phyloP scores from a whole-genome alignment of 306 rosid genomes.

The Mimosa pudica region DNA sequence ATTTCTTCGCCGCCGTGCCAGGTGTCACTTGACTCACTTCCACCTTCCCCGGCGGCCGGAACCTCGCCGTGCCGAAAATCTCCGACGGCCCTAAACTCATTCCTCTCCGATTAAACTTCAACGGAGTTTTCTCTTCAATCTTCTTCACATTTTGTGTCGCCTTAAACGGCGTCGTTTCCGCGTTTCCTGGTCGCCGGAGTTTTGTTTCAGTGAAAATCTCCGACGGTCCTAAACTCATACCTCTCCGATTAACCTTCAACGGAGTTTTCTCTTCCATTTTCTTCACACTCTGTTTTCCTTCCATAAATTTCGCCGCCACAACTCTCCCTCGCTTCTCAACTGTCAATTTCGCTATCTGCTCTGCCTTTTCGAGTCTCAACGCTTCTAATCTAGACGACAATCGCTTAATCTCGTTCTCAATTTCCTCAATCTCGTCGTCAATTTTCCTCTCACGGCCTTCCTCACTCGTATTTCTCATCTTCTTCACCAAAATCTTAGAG shows the following conservation, averaged over 20 bases:
- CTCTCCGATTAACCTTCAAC: conserved; percentile 55
- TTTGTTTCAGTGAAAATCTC: conserved; percentile 58
- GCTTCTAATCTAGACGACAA: conserved; percentile 49
- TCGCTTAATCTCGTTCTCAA: conserved; percentile 55
- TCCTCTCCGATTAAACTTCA: conserved; percentile 58
- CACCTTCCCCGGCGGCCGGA: conserved; percentile 47
- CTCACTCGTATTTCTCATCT: conserved; percentile 1
- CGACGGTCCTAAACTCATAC: conserved; percentile 77
- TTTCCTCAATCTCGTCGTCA: conserved; percentile 58
- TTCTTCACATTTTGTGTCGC: conserved; percentile 38
- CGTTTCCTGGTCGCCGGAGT: conserved; percentile 46
- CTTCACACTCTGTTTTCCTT: conserved; percentile 46
- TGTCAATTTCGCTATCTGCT: conserved; percentile 39
- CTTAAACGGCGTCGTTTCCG: conserved; percentile 57
- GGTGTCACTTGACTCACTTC: conserved; percentile 41
- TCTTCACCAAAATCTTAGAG: conserved; percentile 28
- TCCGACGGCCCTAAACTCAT: conserved; percentile 82
- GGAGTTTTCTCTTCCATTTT: conserved; percentile 36
- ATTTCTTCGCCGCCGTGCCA: no score
- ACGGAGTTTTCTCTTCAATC: conserved; percentile 30
- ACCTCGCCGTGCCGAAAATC: conserved; percentile 42
- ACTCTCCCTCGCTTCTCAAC: conserved; percentile 50
- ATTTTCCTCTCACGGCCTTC: conserved; percentile 44
- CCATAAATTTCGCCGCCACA: conserved; percentile 61
- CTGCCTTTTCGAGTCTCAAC: conserved; percentile 53